Conservation (phyloP, 768 basidiomycete genomes). For the Suillus lakei region DNA sequence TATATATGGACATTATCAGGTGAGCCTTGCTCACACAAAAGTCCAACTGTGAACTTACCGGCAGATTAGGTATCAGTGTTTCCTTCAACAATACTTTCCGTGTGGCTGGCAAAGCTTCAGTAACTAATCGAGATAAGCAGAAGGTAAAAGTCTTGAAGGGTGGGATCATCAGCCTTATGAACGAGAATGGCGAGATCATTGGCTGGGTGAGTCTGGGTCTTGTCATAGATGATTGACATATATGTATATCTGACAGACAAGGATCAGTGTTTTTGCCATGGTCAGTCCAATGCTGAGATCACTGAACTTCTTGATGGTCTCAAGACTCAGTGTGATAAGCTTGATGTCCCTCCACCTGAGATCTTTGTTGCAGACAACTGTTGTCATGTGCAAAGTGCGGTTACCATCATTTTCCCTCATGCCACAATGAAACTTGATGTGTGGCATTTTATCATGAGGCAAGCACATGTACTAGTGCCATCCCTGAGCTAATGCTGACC, state of each 20-base stretch:
- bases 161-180: slow-evolving; percentile 19
- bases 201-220: slow-evolving; percentile 16
- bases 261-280: slow-evolving; percentile 18
- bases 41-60: neutral
- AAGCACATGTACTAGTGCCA: neutral
- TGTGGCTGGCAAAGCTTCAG: slow-evolving; percentile 14
- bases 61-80: slow-evolving; percentile 8
- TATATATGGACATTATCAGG: neutral
- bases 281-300: slow-evolving; percentile 19
- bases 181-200: slow-evolving; percentile 20
- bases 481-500: too few relatives aligned
- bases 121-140: neutral
- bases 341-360: slow-evolving; percentile 15
- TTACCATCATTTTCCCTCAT: slow-evolving; percentile 13
- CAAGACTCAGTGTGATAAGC: slow-evolving; percentile 11
- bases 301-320: slow-evolving; percentile 19
- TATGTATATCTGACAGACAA: too few relatives aligned
- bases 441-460: slow-evolving; percentile 26
- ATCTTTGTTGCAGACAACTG: slow-evolving; percentile 26
- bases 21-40: neutral
- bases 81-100: slow-evolving; percentile 25
- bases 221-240: too few relatives aligned
- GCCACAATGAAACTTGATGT: slow-evolving; percentile 17
- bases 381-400: slow-evolving; percentile 18
- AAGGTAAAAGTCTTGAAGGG: slow-evolving; percentile 11